Evolutionary conservation across 2,329 filamentous ascomycete genomes (phyloP), one percentile per base, ranked within the genome.

Genomic region (Didymella pomorum): DNA sequence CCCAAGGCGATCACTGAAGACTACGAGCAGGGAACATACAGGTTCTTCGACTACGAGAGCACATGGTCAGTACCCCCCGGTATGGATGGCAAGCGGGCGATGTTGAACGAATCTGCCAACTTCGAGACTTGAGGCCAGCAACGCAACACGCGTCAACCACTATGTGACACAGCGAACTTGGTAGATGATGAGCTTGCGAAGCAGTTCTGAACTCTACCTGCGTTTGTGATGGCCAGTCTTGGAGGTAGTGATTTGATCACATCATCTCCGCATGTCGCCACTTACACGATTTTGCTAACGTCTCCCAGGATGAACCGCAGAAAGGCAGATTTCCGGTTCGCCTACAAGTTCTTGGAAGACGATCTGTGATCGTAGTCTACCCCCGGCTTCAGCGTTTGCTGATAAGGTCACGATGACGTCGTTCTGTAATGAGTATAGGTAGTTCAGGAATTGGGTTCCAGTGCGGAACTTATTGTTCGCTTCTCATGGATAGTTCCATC

Each of bases 1-100:
- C 95, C 95, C 18, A 99, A 99, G 83, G 93, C 89, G 69, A 99
- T 99, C 73, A 98, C 95, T 0, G 95, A 99, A 78, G 95, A 99
- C 79, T 98, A 92, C 74, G 95, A 99, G 80, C 95, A 99, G 79
- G 95, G 95, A 63, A 99, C 95, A 23, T 99, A 99, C 82, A 89
- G 95, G 49, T 99, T 99, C 83, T 99, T 99, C 78, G 95, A 99
- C 79, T 99, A 99, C 76, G 95, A 99, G 80, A 96, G 92, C 79
- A 99, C 95, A 73, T 99, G 95, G 95, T 97, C 80, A 70, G 57
- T 52, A 25, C n/a, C 10, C 7, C 12, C 44, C 28, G 20, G 3
- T 20, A 4, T 14, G 1, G 11, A 43, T 18, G 10, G 18, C n/a
- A 39, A 4, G 45, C 29, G 10, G 18, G 29, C 23, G n/a, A 20